phyloP scores from a whole-genome alignment of 371 early-diverging fungal species.

The Syncephalis fuscata region DNA sequence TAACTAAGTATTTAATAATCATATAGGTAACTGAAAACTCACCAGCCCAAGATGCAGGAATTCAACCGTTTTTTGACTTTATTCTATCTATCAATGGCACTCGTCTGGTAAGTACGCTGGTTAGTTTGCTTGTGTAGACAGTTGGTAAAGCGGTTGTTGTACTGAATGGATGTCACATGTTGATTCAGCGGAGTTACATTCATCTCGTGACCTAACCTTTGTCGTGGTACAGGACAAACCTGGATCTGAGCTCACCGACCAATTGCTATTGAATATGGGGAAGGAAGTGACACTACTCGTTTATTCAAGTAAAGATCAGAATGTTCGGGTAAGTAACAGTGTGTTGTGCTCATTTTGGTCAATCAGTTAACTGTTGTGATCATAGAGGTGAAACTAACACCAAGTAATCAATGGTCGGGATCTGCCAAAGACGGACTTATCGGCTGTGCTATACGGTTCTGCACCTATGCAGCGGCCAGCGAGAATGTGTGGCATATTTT shows the following conservation, averaged over 20 bases:
- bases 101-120: constrained; percentile 23
- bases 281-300: constrained; percentile 35
- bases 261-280: constrained; percentile 26
- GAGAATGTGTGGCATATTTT: constrained; percentile 65
- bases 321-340: constrained; percentile 24
- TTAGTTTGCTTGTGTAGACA: too few species aligned
- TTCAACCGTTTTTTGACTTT: constrained; percentile 62
- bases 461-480: constrained; percentile 42
- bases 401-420: too few species aligned
- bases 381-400: constrained; percentile 1
- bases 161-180: too few species aligned
- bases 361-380: neutral
- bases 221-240: neutral
- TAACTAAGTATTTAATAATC: constrained; percentile 2
- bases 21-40: constrained; percentile 41
- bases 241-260: constrained; percentile 7
- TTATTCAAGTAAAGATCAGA: constrained; percentile 48
- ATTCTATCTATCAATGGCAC: constrained; percentile 45
- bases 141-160: too few species aligned
- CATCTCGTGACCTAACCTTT: neutral
- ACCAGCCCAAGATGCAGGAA: constrained; percentile 48
- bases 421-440: constrained; percentile 14
- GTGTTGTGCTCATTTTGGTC: neutral
- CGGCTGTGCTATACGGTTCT: constrained; percentile 59
- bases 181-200: too few species aligned